Evolutionary conservation across 2,329 filamentous ascomycete species (phyloP), one percentile per base, ranked within the genome.

Genomic region (Microsporum canis): DNA sequence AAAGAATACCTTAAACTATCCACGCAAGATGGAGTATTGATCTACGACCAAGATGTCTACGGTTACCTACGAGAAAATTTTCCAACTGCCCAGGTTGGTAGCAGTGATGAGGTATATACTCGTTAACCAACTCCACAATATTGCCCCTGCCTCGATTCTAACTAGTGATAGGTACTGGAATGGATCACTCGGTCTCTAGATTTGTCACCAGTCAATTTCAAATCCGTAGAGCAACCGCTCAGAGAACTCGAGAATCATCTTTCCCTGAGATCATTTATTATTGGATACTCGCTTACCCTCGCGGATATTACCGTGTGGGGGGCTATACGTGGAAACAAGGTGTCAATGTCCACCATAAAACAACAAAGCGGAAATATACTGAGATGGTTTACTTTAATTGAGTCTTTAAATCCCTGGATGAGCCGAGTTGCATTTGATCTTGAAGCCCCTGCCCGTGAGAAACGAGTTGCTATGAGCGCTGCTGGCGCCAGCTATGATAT

Each of bases 401-500:
- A 96, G 74, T 84, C 89, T 68, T 84, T 82, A 41, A 88, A 91
- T 74, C 88, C 88, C 14, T 89, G 91, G 80, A 83, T 90, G 62
- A 81, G 86, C 69, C 76, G 79, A 66, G 86, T 87, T 62, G 80
- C 89, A 66, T 89, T 90, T 70, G 79, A 81, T 8, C 79, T 88
- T 68, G 87, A 87, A 68, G 83, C 84, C 56, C 83, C 81, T n/a
- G 82, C 83, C 63, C 85, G 84, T 71, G 83, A 84, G 67, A 89
- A 88, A 79, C 84, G 87, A 66, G 80, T 80, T 41, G 83, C 84
- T 27, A 83, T 82, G 65, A 86, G 83, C 70, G 89, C 89, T 72
- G 87, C 88, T 59, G 89, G 89, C 65, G 90, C 84, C 62, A 95
- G 85, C 79, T 97, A 94, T 76, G 91, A 95, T 71, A 88, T 96